A percentile compares a stretch with the other conserved stretches of the same genome.
Conservation (phyloP, 2,329 filamentous ascomycete species). For the Aspergillus ochraceoroseus region DNA sequence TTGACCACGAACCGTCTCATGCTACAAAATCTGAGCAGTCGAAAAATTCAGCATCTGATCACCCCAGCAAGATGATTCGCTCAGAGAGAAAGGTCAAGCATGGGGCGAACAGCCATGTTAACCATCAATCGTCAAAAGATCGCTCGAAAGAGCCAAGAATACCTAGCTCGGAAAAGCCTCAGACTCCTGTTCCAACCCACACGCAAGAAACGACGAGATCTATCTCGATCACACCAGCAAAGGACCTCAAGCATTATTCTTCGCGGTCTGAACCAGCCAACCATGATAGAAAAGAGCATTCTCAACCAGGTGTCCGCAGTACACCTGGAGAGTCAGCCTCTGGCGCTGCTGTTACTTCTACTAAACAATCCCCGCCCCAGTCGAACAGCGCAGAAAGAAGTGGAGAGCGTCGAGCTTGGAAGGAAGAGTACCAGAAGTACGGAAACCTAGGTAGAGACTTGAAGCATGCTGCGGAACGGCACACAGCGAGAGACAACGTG, state of each 20-base stretch:
- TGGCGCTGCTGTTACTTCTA: no score
- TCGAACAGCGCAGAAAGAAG: slow-evolving; percentile 27
- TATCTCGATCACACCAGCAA: slow-evolving; percentile 42
- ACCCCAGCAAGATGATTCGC: slow-evolving; percentile 18
- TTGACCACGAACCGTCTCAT: slow-evolving; percentile 20
- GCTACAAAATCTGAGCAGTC: slow-evolving; percentile 20
- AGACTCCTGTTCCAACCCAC: slow-evolving; percentile 38
- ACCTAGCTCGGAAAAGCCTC: slow-evolving; percentile 33
- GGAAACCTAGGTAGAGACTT: slow-evolving; percentile 43
- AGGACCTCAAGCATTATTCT: slow-evolving; percentile 36
- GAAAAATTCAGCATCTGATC: slow-evolving; percentile 16
- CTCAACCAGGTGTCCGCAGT: slow-evolving; percentile 28
- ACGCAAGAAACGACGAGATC: slow-evolving; percentile 24
- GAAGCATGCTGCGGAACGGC: slow-evolving; percentile 44
- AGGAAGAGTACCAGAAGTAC: slow-evolving; percentile 42
- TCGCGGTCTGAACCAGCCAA: slow-evolving; percentile 41
- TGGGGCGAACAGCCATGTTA: slow-evolving; percentile 24
- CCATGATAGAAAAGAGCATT: slow-evolving; percentile 40
- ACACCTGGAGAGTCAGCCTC: slow-evolving; percentile 25
- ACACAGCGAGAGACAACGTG: slow-evolving; percentile 30
- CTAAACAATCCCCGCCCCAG: slow-evolving; percentile 30
- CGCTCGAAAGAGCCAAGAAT: slow-evolving; percentile 34
- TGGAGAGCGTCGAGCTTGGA: slow-evolving; percentile 41
- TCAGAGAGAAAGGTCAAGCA: slow-evolving; percentile 19
- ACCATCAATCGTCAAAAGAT: slow-evolving; percentile 30